phyloP scores from a whole-genome alignment of 208 protist species.

The Porcisia hertigi region DNA sequence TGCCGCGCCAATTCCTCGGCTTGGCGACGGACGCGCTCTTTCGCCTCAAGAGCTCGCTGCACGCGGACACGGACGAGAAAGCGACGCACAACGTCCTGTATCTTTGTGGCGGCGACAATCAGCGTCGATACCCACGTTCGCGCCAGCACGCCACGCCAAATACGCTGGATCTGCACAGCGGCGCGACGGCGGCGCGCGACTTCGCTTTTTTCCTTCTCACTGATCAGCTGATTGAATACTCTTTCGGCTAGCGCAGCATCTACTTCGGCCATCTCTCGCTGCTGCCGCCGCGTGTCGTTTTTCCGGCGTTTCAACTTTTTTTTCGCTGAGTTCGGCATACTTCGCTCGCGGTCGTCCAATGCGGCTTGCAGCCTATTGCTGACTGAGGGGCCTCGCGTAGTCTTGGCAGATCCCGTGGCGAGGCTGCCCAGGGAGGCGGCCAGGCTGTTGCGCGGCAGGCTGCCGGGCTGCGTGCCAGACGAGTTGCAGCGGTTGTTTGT shows the following conservation, averaged over 20 bases:
- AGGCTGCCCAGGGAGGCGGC: neutral
- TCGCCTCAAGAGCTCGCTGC: constrained; percentile 40
- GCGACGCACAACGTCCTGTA: constrained; percentile 66
- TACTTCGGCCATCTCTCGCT: constrained; percentile 49
- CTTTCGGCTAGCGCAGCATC: constrained; percentile 62
- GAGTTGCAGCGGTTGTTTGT: neutral
- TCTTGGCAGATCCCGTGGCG: neutral
- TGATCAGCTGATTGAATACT: constrained; percentile 73
- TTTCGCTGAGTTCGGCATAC: constrained; percentile 22
- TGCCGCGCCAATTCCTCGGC: constrained; percentile 44
- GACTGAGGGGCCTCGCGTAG: constrained; percentile 11
- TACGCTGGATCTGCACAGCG: constrained; percentile 66
- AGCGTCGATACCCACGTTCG: constrained; percentile 58
- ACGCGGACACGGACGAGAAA: constrained; percentile 53
- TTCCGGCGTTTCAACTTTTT: constrained; percentile 26
- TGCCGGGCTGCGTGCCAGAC: neutral
- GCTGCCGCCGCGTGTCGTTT: constrained; percentile 32
- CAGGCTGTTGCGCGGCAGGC: neutral
- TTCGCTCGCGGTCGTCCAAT: constrained; percentile 21
- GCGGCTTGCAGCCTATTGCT: constrained; percentile 12
- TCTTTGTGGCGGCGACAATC: constrained; percentile 39
- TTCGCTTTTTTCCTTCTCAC: constrained; percentile 70
- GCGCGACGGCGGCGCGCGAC: constrained; percentile 53
- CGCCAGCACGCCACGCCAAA: constrained; percentile 79
- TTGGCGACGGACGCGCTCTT: constrained; percentile 30